These are phyloP conservation scores for Madurella fahalii DNA, from an alignment of 2,329 filamentous ascomycete species.

Conservation along the genomic window DNA sequence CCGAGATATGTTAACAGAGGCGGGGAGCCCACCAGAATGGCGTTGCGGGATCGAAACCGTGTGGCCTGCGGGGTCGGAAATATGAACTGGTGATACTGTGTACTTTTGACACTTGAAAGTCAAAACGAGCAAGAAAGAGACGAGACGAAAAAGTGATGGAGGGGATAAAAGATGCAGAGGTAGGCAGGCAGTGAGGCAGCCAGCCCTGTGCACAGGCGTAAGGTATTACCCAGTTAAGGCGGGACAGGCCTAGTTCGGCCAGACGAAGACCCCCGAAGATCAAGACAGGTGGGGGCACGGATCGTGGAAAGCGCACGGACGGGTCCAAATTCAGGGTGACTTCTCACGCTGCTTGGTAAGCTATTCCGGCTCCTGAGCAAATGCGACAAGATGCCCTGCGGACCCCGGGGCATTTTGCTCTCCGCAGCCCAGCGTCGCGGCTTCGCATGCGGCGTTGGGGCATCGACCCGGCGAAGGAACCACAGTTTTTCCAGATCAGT, in stretches of 20 bases:
- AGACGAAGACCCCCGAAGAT: too few species aligned
- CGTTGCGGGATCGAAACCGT: too few species aligned
- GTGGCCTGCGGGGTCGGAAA: too few species aligned
- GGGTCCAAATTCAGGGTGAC: conserved; percentile 12
- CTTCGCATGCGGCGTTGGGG: background rate
- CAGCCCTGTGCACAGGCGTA: background rate
- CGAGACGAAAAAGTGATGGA: background rate
- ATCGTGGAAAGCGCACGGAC: conserved; percentile 9
- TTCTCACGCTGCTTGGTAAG: background rate
- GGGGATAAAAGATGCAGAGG: background rate
- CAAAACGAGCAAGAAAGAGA: background rate
- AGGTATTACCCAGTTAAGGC: background rate
- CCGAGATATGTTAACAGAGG: background rate
- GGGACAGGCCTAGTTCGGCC: background rate
- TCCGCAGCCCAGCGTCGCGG: background rate
- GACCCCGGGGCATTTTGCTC: background rate
- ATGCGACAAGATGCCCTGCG: background rate
- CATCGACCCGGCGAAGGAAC: background rate
- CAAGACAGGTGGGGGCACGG: conserved; percentile 9
- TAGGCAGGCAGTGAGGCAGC: background rate
- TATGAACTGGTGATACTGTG: too few species aligned
- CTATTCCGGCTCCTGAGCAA: background rate
- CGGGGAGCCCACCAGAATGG: too few species aligned
- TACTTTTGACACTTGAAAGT: too few species aligned
- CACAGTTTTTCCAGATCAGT: background rate